A percentile compares a stretch with the other conserved stretches of the same genome.
Conservation (phyloP, 225 moss, liverwort and hornwort genomes). For the Thuidium tamariscinum region DNA sequence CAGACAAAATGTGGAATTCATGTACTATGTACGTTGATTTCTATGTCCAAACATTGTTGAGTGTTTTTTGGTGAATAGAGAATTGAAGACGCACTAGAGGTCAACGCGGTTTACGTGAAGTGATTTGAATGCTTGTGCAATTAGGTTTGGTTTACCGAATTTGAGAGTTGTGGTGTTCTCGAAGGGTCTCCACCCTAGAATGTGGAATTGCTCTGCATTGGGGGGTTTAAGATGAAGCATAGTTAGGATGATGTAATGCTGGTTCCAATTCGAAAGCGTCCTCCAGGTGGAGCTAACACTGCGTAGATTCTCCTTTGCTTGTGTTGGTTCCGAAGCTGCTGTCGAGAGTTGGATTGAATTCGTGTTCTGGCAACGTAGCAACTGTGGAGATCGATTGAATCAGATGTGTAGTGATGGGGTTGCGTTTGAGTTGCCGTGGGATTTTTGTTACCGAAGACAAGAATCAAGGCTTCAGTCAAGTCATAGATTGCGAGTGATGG, state of each 20-base stretch:
- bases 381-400: background rate
- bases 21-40: background rate
- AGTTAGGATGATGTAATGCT: background rate
- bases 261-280: background rate
- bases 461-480: background rate
- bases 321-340: background rate
- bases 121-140: background rate
- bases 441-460: background rate
- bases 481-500: background rate
- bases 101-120: background rate
- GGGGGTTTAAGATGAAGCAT: background rate
- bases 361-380: no score
- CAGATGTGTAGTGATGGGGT: background rate
- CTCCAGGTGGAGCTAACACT: background rate
- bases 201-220: background rate
- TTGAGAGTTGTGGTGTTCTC: background rate
- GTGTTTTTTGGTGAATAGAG: background rate
- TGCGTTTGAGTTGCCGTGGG: background rate
- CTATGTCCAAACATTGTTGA: background rate
- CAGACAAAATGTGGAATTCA: background rate
- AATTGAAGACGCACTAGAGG: background rate
- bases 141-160: background rate
- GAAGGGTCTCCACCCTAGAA: background rate
- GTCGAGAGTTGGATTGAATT: background rate
- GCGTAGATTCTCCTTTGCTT: background rate